Evolutionary conservation across 2,329 filamentous ascomycete species (phyloP).

Genomic region (Helminthosporium solani): DNA sequence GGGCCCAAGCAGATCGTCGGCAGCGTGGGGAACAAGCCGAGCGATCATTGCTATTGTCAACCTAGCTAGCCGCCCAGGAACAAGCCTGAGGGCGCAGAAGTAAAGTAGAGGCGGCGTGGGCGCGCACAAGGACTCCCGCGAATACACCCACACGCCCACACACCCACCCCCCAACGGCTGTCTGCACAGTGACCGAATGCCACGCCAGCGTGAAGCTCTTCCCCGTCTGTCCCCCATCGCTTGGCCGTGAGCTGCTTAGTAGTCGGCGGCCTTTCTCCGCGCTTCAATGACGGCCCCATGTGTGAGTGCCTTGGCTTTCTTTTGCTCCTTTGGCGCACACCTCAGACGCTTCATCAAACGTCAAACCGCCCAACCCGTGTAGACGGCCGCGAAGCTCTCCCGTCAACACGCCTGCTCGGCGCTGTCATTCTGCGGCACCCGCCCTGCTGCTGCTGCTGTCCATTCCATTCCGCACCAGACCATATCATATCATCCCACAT

Average conservation of each 20-base stretch:
- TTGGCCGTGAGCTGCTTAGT: slow-evolving; percentile 14
- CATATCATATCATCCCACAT: too few relatives aligned
- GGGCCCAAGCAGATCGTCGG: slow-evolving; percentile 14
- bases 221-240: slow-evolving; percentile 6
- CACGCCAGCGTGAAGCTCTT: slow-evolving; percentile 7
- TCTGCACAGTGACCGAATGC: slow-evolving; percentile 16
- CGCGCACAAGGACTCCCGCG: slow-evolving; percentile 19
- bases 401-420: background rate
- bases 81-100: slow-evolving; percentile 6
- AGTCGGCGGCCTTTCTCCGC: slow-evolving; percentile 12
- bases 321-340: slow-evolving; percentile 3
- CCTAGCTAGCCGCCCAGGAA: slow-evolving; percentile 28
- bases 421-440: too few relatives aligned
- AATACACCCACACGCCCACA: slow-evolving; percentile 1
- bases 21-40: slow-evolving; percentile 18
- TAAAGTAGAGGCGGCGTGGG: too few relatives aligned
- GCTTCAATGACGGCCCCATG: slow-evolving; percentile 41
- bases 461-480: too few relatives aligned
- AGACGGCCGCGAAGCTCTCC: slow-evolving; percentile 21
- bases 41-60: slow-evolving; percentile 25
- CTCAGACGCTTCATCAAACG: background rate
- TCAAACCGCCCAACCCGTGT: slow-evolving; percentile 13
- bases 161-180: background rate
- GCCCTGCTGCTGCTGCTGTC: background rate
- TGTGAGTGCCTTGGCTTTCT: slow-evolving; percentile 30